phyloP scores from a whole-genome alignment of 2,329 filamentous ascomycete genomes.

The Gliomastix tumulicola region DNA sequence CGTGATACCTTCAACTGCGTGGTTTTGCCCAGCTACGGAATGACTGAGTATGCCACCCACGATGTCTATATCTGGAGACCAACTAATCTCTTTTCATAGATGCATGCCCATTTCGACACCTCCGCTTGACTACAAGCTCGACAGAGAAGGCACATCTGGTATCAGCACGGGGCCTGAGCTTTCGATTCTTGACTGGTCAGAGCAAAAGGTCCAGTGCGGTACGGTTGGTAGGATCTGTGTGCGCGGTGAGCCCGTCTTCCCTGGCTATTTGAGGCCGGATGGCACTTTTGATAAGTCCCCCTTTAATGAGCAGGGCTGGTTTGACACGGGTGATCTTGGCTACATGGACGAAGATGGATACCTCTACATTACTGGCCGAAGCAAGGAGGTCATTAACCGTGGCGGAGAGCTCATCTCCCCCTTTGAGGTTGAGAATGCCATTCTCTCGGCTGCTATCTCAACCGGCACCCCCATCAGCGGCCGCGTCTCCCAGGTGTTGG shows the following conservation, averaged over 20 bases:
- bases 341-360: constrained; percentile 43
- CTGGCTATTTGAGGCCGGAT: constrained; percentile 38
- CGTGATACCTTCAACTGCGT: constrained; percentile 42
- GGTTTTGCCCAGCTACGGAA: constrained; percentile 50
- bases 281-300: constrained; percentile 33
- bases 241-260: constrained; percentile 42
- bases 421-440: constrained; percentile 51
- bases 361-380: constrained; percentile 46
- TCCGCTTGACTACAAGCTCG: constrained; percentile 41
- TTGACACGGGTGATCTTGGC: constrained; percentile 48
- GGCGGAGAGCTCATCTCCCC: constrained; percentile 53
- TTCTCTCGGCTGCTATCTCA: constrained; percentile 36
- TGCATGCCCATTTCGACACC: constrained; percentile 53
- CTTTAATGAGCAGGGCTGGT: constrained; percentile 43
- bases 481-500: constrained; percentile 39
- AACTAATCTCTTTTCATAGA: constrained; percentile 9
- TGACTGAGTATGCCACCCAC: constrained; percentile 40
- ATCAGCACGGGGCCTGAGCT: constrained; percentile 44
- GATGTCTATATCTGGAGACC: background rate
- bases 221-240: constrained; percentile 41
- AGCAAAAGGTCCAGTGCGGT: constrained; percentile 17
- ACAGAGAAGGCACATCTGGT: constrained; percentile 46
- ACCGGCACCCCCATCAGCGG: constrained; percentile 34
- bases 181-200: constrained; percentile 36
- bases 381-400: constrained; percentile 50